Evolutionary conservation across 2,329 filamentous ascomycete genomes (phyloP), one percentile per base, ranked within the genome.

Genomic region (Arachnomyces sp.): DNA sequence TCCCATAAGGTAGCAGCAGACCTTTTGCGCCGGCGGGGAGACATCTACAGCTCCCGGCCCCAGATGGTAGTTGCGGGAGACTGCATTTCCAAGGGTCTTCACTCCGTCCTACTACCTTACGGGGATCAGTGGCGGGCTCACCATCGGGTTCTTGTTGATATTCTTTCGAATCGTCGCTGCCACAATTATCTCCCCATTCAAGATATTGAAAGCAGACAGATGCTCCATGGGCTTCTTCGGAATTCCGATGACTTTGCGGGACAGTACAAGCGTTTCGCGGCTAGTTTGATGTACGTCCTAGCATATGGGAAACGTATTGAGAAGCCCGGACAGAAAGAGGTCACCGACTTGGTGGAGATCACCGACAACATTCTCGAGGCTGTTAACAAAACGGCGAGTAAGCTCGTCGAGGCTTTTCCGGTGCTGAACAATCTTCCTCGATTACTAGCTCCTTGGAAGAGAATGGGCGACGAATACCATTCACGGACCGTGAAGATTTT

Each of bases 251-350:
- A 61, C 16, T 74, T 70, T 57, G 68, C 71, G 44, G 62, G 65
- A 36, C 57, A 65, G 13, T 60, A 73, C 16, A 66, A 73, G 47
- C 60, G 68, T 0, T 75, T 71, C 46, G 70, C 70, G 0, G 63
- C 66, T 2, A 69, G 66, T 44, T 60, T 74, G 25, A 69, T 73
- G 4, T 71, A 74, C 44, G 69, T 65, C 4, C 67, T 74, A 3
- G 62, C 69, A 3, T 75, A 74, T 46, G 71, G 72, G 0, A 68
- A 71, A 41, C 65, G 70, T 5, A 68, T 73, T 36, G 40, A 47
- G 3, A 46, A n/a, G n/a, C n/a, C 41, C 16, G 45, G 48, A 39
- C 67, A 73, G 43, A 66, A 63, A 3, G 48, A 71, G 18, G 54
- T 68, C 29, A n/a, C n/a, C n/a, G n/a, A n/a, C n/a, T n/a, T n/a